Evolutionary conservation across 1,284 basidiomycete genomes (phyloP).

Genomic region (Malassezia psittaci): DNA sequence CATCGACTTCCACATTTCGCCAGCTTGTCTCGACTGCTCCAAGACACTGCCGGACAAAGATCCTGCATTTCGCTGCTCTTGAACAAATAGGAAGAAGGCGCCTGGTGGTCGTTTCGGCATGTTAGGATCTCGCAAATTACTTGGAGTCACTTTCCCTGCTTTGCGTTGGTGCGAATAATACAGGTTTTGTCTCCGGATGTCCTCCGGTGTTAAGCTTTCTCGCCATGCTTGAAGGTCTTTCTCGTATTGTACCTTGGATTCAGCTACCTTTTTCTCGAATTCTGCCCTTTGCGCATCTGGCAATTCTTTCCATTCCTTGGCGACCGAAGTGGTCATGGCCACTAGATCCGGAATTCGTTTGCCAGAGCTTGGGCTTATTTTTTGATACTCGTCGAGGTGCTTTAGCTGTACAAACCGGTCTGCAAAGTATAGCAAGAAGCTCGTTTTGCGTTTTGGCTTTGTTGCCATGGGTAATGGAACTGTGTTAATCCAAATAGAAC

Average conservation of each 20-base stretch:
- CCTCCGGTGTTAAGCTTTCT: conserved; percentile 31
- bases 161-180: conserved; percentile 33
- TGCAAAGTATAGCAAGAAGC: conserved; percentile 36
- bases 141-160: conserved; percentile 25
- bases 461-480: conserved; percentile 37
- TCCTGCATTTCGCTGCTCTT: conserved; percentile 26
- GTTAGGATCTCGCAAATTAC: conserved; percentile 29
- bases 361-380: conserved; percentile 25
- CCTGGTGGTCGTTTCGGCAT: conserved; percentile 34
- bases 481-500: conserved; percentile 9
- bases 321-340: conserved; percentile 24
- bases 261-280: conserved; percentile 26
- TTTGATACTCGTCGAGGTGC: conserved; percentile 24
- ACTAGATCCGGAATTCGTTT: conserved; percentile 29
- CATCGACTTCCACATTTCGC: conserved; percentile 31
- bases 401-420: conserved; percentile 28
- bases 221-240: conserved; percentile 32
- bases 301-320: conserved; percentile 31
- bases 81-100: conserved; percentile 37
- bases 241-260: conserved; percentile 29
- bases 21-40: conserved; percentile 25
- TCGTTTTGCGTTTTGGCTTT: conserved; percentile 31
- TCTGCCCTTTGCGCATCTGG: conserved; percentile 17
- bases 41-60: conserved; percentile 18
- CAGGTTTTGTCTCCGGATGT: conserved; percentile 40